Evolutionary conservation across 208 protist species (phyloP).

Genomic region (Tetramitus jugosus): DNA sequence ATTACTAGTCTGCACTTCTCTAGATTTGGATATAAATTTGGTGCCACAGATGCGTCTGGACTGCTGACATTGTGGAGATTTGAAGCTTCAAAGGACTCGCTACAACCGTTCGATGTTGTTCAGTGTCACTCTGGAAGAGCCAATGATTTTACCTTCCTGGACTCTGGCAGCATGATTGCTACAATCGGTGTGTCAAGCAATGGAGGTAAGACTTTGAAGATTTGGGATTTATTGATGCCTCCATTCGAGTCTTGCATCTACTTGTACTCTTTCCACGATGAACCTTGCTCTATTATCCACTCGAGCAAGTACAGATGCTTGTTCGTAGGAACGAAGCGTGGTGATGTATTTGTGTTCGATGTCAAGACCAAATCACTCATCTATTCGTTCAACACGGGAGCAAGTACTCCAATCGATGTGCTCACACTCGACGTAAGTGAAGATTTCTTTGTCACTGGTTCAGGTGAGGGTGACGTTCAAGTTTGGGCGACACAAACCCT

Average conservation of each 20-base stretch:
- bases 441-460: slow-evolving; percentile 25
- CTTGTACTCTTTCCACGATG: not conserved
- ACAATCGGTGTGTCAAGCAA: slow-evolving; percentile 12
- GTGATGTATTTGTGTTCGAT: slow-evolving; percentile 20
- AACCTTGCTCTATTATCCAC: slow-evolving; percentile 5
- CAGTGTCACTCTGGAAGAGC: not conserved
- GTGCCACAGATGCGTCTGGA: slow-evolving; percentile 19
- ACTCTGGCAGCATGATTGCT: slow-evolving; percentile 4
- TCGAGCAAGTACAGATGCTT: not conserved
- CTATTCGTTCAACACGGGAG: not conserved
- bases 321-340: slow-evolving; percentile 5
- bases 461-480: slow-evolving; percentile 5
- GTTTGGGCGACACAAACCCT: slow-evolving; percentile 24
- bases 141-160: slow-evolving; percentile 24
- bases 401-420: not conserved
- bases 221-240: slow-evolving; percentile 24
- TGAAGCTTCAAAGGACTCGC: not conserved
- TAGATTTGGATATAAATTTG: slow-evolving; percentile 26
- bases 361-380: not conserved
- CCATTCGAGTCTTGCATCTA: not conserved
- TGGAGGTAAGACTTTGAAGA: not conserved
- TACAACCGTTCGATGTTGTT: not conserved
- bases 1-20: slow-evolving; percentile 23
- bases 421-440: slow-evolving; percentile 1
- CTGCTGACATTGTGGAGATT: slow-evolving; percentile 26